Base-by-base conservation (phyloP, 2,329 filamentous ascomycete species). In the Xylariales sp. region DNA sequence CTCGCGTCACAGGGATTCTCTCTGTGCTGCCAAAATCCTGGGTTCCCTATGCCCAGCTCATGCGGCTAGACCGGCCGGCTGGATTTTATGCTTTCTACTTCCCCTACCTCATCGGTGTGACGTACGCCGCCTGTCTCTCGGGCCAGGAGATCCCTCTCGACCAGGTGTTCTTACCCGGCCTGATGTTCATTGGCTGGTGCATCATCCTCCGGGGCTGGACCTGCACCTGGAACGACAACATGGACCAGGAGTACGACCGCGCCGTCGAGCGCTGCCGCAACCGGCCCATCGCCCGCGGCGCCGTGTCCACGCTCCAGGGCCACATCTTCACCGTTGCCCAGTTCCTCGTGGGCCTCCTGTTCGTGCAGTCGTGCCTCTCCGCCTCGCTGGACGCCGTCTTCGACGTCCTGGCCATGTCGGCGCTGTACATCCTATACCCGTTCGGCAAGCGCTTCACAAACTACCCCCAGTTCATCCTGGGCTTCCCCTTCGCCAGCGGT, bases 151-250 rank as follows among this genome's bases (percentile, higher is more conserved):
- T 37, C 16, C 33, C 33, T 5, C 23, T 36, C 15, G 19, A 36
- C 11, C 13, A 24, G 1, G 8, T 30, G 8, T 11, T 30, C 10
- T 10, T 15, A 8, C 8, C 23, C 23, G 16, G 56, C 62, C 18
- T 66, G 63, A 45, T 67, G 62, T 46, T 59, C 54, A 35, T 50
- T 12, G 60, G 63, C 28, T 48, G 40, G 43, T 67, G 66, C 13
- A 51, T 75, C 44, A 61, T 76, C 36, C 64, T 75, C 57, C 65
- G 72, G 36, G 66, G 70, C 18, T 65, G 65, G 15, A 62, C 68
- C 5, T 78, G 74, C 49, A 64, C 71, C 0, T 76, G 75, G 58
- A 78, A 79, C 49, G 74, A 78, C 47, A 63, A 68, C 23, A 65
- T 72, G 54, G 75, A 79, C 46, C 64, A 67, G 33, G 69, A 73